Percentiles rank a stretch among this genome's conserved stretches.
phyloP scores from a whole-genome alignment of 2,329 filamentous ascomycete species.

The Ascochyta clinopodiicola region DNA sequence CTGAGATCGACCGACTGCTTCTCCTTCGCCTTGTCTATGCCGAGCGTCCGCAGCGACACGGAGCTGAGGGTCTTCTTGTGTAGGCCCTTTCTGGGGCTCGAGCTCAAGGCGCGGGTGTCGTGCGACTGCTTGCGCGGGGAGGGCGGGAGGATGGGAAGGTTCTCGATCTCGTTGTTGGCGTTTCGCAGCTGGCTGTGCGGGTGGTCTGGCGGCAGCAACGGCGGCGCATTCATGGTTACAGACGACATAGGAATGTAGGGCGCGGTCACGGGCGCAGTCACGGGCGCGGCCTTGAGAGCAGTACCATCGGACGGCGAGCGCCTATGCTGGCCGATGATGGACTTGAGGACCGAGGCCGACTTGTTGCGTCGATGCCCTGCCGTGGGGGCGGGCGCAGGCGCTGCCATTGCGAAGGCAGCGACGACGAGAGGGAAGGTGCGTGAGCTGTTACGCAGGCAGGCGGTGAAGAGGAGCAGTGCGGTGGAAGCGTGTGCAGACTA shows the following conservation, averaged over 20 bases:
- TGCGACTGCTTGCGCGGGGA: conserved; percentile 48
- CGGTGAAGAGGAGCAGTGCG: conserved; percentile 1
- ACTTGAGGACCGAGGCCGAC: conserved; percentile 56
- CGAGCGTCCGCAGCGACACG: conserved; percentile 60
- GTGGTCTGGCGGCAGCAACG: conserved; percentile 59
- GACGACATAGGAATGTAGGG: conserved; percentile 34
- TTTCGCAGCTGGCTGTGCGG: conserved; percentile 49
- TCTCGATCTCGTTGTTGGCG: conserved; percentile 40
- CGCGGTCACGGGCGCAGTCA: conserved; percentile 22
- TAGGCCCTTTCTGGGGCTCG: conserved; percentile 46
- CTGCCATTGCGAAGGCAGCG: conserved; percentile 31
- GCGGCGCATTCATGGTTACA: conserved; percentile 42
- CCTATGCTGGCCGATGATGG: conserved; percentile 60
- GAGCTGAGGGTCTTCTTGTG: conserved; percentile 64
- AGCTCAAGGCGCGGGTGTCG: conserved; percentile 32
- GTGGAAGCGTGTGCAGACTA: conserved; percentile 9
- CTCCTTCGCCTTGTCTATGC: conserved; percentile 49
- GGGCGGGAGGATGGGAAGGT: conserved; percentile 31
- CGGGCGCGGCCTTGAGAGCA: conserved; percentile 32
- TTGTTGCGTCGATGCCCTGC: conserved; percentile 49
- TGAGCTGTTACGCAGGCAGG: conserved; percentile 7
- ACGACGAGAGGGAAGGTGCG: conserved; percentile 1
- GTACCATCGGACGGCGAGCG: conserved; percentile 54
- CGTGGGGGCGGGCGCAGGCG: conserved; percentile 29
- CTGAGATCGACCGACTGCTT: conserved; percentile 41